These are phyloP conservation scores for Monosporascus ibericus DNA, from an alignment of 2,329 filamentous ascomycete genomes.

Conservation along the genomic window DNA sequence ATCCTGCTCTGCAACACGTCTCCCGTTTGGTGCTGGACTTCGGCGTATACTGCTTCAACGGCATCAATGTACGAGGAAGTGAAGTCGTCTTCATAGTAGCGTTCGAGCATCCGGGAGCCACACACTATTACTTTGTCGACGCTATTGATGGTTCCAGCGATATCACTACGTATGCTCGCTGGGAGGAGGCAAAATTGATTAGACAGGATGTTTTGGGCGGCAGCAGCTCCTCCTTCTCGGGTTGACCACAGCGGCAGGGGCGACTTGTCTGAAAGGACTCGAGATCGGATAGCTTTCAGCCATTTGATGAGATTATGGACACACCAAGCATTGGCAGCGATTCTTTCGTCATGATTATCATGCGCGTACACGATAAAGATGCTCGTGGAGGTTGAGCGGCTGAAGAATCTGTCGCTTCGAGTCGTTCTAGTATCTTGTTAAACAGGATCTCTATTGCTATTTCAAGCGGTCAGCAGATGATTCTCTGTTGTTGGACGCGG, in stretches of 20 bases:
- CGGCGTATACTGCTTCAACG: conserved; percentile 1
- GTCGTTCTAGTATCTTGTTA: neutral
- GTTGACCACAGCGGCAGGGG: neutral
- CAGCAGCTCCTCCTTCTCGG: neutral
- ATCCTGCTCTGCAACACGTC: neutral
- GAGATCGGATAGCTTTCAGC: neutral
- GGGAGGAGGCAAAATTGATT: conserved; percentile 5
- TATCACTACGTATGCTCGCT: neutral
- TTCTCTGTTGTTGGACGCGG: no score
- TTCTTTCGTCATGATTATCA: conserved; percentile 1
- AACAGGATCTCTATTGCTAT: no score
- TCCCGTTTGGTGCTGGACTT: neutral
- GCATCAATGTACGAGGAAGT: neutral
- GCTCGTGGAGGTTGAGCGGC: neutral
- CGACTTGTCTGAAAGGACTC: conserved; percentile 1
- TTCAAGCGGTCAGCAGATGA: no score
- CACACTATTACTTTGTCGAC: conserved; percentile 5
- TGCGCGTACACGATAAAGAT: conserved; percentile 10
- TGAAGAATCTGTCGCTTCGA: conserved; percentile 3
- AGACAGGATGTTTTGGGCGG: conserved; percentile 3
- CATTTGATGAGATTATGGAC: conserved; percentile 1
- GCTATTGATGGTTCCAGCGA: neutral
- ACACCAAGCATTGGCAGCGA: neutral
- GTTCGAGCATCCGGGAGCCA: conserved; percentile 3
- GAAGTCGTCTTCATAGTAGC: conserved; percentile 4